A percentile compares a stretch with the other conserved stretches of the same genome.
Evolutionary conservation across 352 stramenopile species (phyloP).

Genomic region (Globisporangium spinosum): DNA sequence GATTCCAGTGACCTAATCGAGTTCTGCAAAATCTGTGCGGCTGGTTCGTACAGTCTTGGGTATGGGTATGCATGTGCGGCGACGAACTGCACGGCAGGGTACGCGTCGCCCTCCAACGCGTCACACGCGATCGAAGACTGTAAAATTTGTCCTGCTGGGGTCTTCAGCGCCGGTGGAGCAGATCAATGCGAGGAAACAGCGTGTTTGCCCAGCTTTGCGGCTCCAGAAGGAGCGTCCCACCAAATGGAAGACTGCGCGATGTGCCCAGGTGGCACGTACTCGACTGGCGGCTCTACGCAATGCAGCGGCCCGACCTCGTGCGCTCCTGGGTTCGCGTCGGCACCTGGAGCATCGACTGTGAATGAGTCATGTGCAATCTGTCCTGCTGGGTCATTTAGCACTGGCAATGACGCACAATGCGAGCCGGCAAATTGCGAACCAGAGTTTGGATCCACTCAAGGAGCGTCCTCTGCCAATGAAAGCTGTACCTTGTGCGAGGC

Average conservation of each 20-base stretch:
- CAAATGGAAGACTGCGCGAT: conserved; percentile 30
- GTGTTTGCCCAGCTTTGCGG: conserved; percentile 29
- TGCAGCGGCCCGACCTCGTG: conserved; percentile 36
- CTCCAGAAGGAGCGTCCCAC: conserved; percentile 28
- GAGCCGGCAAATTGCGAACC: conserved; percentile 29
- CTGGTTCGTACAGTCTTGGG: conserved; percentile 34
- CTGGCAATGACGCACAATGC: conserved; percentile 27
- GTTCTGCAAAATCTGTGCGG: conserved; percentile 30
- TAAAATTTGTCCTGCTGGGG: conserved; percentile 24
- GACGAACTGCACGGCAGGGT: conserved; percentile 25
- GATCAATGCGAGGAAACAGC: conserved; percentile 27
- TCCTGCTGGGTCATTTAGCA: conserved; percentile 26
- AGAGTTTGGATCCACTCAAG: conserved; percentile 28
- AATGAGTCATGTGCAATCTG: conserved; percentile 36
- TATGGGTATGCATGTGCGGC: conserved; percentile 25
- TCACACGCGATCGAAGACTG: conserved; percentile 30
- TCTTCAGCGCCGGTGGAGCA: conserved; percentile 29
- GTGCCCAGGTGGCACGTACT: conserved; percentile 34
- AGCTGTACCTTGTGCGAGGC: conserved; percentile 27
- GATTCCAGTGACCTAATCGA: conserved; percentile 28
- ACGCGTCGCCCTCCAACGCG: conserved; percentile 24
- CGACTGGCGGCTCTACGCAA: conserved; percentile 21
- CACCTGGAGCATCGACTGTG: conserved; percentile 23
- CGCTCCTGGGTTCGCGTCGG: conserved; percentile 28
- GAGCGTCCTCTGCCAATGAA: conserved; percentile 24